Evolutionary conservation across 768 basidiomycete genomes (phyloP).

Genomic region (Phylloporus sp.): DNA sequence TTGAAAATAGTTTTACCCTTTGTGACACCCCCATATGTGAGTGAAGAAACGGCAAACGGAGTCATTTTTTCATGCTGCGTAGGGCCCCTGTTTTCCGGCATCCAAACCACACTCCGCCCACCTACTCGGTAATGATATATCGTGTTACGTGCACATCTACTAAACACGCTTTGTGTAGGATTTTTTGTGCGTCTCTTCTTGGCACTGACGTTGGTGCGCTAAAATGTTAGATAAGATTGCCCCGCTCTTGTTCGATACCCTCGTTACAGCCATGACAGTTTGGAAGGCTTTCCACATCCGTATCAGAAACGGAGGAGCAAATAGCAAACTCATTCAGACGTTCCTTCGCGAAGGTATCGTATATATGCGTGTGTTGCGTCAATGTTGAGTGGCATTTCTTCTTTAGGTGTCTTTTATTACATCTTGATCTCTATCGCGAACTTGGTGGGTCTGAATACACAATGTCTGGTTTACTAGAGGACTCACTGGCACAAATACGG

Average conservation of each 20-base stretch:
- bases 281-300: constrained; percentile 77
- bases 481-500: not conserved
- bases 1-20: constrained; percentile 55
- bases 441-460: constrained; percentile 38
- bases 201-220: not conserved
- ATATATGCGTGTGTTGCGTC: constrained; percentile 1
- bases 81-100: constrained; percentile 75
- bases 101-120: constrained; percentile 83
- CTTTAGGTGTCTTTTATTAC: constrained; percentile 72
- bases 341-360: constrained; percentile 72
- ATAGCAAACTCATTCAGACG: constrained; percentile 76
- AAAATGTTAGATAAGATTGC: constrained; percentile 53
- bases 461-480: not conserved
- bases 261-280: constrained; percentile 78
- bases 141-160: not conserved
- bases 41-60: constrained; percentile 15
- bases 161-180: constrained; percentile 31
- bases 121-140: constrained; percentile 55
- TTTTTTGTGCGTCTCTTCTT: constrained; percentile 49
- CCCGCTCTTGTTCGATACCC: constrained; percentile 75
- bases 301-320: constrained; percentile 69
- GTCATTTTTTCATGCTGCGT: constrained; percentile 29
- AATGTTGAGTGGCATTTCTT: not conserved
- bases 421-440: constrained; percentile 85
- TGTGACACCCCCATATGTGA: constrained; percentile 57